Evolutionary conservation across 2,329 filamentous ascomycete genomes (phyloP).

Genomic region (Amauroascus niger): DNA sequence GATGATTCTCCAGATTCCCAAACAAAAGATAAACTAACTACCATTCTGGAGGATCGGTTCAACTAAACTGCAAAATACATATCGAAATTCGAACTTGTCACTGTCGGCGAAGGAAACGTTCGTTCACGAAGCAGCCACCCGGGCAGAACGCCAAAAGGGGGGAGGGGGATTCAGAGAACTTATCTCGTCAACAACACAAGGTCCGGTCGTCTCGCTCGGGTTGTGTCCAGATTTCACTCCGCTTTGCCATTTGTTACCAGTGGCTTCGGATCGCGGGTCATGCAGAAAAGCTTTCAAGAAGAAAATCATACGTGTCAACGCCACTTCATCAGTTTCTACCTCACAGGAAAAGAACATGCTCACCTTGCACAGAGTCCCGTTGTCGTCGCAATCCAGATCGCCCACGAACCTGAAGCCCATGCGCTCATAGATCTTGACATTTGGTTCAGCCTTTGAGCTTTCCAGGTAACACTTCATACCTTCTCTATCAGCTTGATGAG

Average conservation of each 20-base stretch:
- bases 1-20: too few relatives aligned
- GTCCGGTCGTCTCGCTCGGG: background rate
- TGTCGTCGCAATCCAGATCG: constrained; percentile 47
- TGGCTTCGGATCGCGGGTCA: constrained; percentile 15
- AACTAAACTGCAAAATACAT: too few relatives aligned
- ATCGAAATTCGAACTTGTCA: too few relatives aligned
- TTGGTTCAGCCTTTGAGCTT: constrained; percentile 57
- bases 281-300: constrained; percentile 17
- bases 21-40: too few relatives aligned
- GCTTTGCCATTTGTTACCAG: background rate
- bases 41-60: too few relatives aligned
- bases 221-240: background rate
- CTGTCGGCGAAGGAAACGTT: too few relatives aligned
- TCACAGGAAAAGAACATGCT: background rate
- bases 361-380: constrained; percentile 49
- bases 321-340: background rate
- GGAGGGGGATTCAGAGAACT: background rate
- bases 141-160: background rate
- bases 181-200: background rate
- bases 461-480: constrained; percentile 60
- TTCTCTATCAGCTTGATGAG: constrained; percentile 54
- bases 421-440: constrained; percentile 59
- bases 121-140: too few relatives aligned
- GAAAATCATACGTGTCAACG: background rate
- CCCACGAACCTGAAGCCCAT: constrained; percentile 65